A percentile compares a stretch with the other conserved stretches of the same genome.
These are phyloP conservation scores for Vaccinium darrowii DNA, from an alignment of 148 eudicot species.

Conservation along the genomic window DNA sequence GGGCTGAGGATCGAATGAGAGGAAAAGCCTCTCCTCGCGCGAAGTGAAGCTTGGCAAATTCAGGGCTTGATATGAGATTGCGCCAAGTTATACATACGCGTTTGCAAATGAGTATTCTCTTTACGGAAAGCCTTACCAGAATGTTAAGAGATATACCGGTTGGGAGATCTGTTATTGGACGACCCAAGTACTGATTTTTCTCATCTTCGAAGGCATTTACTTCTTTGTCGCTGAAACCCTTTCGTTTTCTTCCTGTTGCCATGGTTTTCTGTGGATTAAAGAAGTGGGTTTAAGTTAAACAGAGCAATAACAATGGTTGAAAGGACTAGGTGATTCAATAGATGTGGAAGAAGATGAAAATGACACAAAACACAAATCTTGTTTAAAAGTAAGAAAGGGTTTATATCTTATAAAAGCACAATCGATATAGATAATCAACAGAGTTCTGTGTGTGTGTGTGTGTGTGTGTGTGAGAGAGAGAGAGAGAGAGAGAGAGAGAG, in stretches of 20 bases:
- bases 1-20: background rate
- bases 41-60: slow-evolving; percentile 12
- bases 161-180: background rate
- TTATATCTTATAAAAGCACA: too few relatives aligned
- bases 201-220: background rate
- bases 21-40: background rate
- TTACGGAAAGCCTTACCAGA: background rate
- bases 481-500: too few relatives aligned
- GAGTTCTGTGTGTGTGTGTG: background rate
- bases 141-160: background rate
- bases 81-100: slow-evolving; percentile 11
- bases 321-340: too few relatives aligned
- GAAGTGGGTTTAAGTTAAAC: background rate
- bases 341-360: too few relatives aligned
- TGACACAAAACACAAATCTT: background rate
- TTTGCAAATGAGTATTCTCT: background rate
- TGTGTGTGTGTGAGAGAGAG: background rate
- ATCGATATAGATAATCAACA: background rate
- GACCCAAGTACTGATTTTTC: background rate
- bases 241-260: background rate
- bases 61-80: background rate
- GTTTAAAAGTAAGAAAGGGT: too few relatives aligned
- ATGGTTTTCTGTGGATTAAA: background rate
- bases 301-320: too few relatives aligned
- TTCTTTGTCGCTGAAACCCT: background rate